Percentiles rank a stretch among this genome's conserved stretches.
Conservation (phyloP, 2,329 filamentous ascomycete genomes). For the Lizonia empirigonia region DNA sequence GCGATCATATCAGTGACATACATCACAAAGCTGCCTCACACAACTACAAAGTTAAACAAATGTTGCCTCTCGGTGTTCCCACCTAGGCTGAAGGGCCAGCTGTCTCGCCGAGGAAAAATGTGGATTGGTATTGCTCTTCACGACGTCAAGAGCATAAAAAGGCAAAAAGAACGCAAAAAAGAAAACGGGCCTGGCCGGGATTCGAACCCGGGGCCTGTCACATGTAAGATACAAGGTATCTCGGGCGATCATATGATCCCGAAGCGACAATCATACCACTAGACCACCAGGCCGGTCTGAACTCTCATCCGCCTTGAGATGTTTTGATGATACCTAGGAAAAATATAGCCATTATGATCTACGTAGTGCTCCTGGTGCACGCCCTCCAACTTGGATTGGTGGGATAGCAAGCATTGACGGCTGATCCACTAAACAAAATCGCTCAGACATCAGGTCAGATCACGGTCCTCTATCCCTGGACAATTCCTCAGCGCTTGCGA, state of each 20-base stretch:
- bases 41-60: too few species aligned
- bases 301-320: conserved; percentile 5
- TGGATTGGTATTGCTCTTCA: too few species aligned
- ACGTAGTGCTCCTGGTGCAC: too few species aligned
- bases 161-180: background rate
- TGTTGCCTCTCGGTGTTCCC: too few species aligned
- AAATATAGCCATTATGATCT: background rate
- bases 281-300: conserved; percentile 35
- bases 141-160: too few species aligned
- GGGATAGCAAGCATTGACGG: background rate
- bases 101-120: too few species aligned
- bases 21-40: too few species aligned
- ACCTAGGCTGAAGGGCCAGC: too few species aligned
- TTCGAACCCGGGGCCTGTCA: conserved; percentile 49
- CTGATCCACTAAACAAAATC: background rate
- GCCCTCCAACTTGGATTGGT: too few species aligned
- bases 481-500: too few species aligned
- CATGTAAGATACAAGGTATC: conserved; percentile 33
- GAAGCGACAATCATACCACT: conserved; percentile 45
- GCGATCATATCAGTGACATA: too few species aligned
- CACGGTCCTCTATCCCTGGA: background rate
- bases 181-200: conserved; percentile 38
- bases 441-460: background rate
- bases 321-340: background rate
- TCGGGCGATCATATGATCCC: conserved; percentile 17